phyloP scores from a whole-genome alignment of 1,284 basidiomycete species.

The Microbotryomycetes sp. region DNA sequence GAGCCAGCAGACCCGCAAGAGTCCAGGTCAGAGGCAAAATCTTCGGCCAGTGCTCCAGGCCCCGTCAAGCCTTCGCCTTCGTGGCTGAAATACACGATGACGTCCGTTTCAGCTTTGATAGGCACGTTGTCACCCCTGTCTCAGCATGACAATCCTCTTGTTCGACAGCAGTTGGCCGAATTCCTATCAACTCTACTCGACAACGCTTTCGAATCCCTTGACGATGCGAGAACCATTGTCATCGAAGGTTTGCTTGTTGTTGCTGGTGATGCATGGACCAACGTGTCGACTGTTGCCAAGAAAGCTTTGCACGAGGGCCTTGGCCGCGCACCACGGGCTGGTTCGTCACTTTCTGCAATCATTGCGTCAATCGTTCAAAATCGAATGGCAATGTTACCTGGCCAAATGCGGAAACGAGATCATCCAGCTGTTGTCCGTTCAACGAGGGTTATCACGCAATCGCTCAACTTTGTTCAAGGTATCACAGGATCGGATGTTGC shows the following conservation, averaged over 20 bases:
- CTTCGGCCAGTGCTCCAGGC: neutral
- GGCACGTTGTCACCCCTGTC: conserved; percentile 39
- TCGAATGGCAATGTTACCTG: conserved; percentile 66
- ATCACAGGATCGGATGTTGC: conserved; percentile 40
- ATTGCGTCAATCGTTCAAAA: conserved; percentile 47
- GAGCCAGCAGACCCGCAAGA: conserved; percentile 1
- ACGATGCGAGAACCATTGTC: conserved; percentile 56
- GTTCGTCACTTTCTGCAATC: conserved; percentile 6
- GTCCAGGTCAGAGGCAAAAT: conserved; percentile 39
- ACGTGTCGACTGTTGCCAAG: conserved; percentile 43
- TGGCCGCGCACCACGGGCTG: conserved; percentile 37
- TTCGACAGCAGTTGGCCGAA: conserved; percentile 53
- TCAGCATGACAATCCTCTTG: conserved; percentile 57
- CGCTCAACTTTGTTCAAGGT: conserved; percentile 52
- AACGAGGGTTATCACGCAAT: conserved; percentile 60
- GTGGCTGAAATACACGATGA: conserved; percentile 45
- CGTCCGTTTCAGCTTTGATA: conserved; percentile 38
- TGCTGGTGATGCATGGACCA: conserved; percentile 52
- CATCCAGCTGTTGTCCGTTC: conserved; percentile 64
- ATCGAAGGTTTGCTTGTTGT: conserved; percentile 62
- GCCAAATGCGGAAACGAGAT: conserved; percentile 59
- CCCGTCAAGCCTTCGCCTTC: conserved; percentile 36
- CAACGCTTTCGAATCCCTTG: neutral
- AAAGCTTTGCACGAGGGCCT: neutral
- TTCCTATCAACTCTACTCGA: conserved; percentile 50